Evolutionary conservation across 1,284 basidiomycete genomes (phyloP).

Genomic region (Ustilago curta): DNA sequence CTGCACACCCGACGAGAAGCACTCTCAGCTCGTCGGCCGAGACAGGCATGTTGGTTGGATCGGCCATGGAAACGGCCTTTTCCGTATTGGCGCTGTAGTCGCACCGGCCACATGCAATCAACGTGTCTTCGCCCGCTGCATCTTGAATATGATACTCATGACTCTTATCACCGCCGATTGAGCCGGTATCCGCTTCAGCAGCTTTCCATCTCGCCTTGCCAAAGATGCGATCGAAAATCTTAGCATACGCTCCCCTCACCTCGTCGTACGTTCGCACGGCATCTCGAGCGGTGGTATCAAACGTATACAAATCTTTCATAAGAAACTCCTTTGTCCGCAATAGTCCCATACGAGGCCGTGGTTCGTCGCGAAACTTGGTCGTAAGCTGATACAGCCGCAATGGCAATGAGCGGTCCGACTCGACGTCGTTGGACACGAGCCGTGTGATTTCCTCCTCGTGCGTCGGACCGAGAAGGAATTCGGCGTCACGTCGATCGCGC

Average conservation of each 20-base stretch:
- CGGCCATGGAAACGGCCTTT: conserved; percentile 58
- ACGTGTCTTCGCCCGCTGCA: conserved; percentile 68
- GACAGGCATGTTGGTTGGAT: conserved; percentile 17
- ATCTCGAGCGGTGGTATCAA: conserved; percentile 56
- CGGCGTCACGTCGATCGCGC: conserved; percentile 60
- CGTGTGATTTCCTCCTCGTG: conserved; percentile 70
- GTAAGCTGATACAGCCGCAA: conserved; percentile 69
- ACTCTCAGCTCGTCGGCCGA: conserved; percentile 42
- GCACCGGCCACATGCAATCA: conserved; percentile 66
- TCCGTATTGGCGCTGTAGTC: conserved; percentile 68
- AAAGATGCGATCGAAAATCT: conserved; percentile 63
- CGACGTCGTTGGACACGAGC: conserved; percentile 63
- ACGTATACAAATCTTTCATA: conserved; percentile 71
- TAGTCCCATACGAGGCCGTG: conserved; percentile 68
- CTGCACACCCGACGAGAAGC: conserved; percentile 38
- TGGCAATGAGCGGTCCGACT: conserved; percentile 63
- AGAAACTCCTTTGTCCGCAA: conserved; percentile 69
- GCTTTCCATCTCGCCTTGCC: conserved; percentile 39
- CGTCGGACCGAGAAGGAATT: conserved; percentile 69
- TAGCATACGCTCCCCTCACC: conserved; percentile 64
- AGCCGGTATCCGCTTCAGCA: conserved; percentile 70
- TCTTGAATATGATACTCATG: conserved; percentile 69
- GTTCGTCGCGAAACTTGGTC: conserved; percentile 70
- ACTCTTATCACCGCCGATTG: conserved; percentile 69
- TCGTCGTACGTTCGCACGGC: conserved; percentile 56